Conservation (phyloP, 495 filamentous ascomycete species). For the Penicillium cataractarum region DNA sequence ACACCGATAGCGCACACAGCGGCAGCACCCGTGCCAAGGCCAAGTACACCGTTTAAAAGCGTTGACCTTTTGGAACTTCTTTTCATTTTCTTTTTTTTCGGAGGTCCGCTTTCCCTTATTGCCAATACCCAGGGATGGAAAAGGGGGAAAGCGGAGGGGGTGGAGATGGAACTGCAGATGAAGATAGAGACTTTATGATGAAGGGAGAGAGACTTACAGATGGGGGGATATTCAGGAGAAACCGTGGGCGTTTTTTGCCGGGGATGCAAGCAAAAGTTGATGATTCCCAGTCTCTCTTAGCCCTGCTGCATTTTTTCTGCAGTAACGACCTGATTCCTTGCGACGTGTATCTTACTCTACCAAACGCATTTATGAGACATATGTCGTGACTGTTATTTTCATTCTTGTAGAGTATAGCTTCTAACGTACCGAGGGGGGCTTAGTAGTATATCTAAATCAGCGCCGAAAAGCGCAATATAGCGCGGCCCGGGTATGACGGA, state of each 20-base stretch:
- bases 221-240: conserved; percentile 1
- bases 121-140: conserved; percentile 2
- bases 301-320: conserved; percentile 27
- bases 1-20: conserved; percentile 89
- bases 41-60: conserved; percentile 76
- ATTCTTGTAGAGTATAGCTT: background rate
- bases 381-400: conserved; percentile 15
- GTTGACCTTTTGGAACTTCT: background rate
- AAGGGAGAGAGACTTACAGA: conserved; percentile 5
- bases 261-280: conserved; percentile 20
- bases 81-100: background rate
- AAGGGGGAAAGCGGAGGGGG: background rate
- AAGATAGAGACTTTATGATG: background rate
- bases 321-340: conserved; percentile 35
- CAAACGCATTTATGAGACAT: conserved; percentile 34
- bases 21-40: conserved; percentile 95
- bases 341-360: conserved; percentile 37
- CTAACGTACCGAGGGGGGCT: background rate
- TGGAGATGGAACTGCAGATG: background rate
- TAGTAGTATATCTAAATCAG: too few relatives aligned
- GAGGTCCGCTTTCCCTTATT: conserved; percentile 3
- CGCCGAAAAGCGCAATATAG: too few relatives aligned
- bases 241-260: conserved; percentile 2
- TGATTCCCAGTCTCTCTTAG: conserved; percentile 27
- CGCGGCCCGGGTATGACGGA: too few relatives aligned